Base-by-base conservation (phyloP, 192 early-diverging fungal genomes). In the Rhizoclosmatium globosum region DNA sequence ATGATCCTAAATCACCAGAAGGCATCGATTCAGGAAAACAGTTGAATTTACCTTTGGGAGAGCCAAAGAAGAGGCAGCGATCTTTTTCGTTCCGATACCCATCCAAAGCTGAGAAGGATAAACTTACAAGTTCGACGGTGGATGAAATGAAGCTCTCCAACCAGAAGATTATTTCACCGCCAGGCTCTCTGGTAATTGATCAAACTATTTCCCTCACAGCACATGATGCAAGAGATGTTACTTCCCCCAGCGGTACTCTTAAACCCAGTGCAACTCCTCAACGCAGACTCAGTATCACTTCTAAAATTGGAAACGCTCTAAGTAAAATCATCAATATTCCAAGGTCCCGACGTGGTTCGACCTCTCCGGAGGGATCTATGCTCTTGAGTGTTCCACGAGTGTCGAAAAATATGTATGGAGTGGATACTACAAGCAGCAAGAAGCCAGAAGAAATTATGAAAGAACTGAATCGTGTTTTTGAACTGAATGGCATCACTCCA, bases 351-450 rank as follows among this genome's bases (percentile, higher is more conserved):
- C 42, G 74, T 1, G 64, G 64, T 19, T 76, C 74, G 15, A 21
- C 47, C 4, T 71, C 70, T 71, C 70, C 70, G 53, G 70, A 71
- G 39, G 19, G n/a, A 6, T 65, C 61, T 50, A 15, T 41, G 11
- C 21, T 59, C 57, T 19, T 13, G 3, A 38, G 71, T 6, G 31
- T 7, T 11, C 82, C 82, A 13, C 77, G 82, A 3, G 67, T 76
- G 0, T 76, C 77, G 11, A 79, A 76, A 47, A 77, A 73, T 68
- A 82, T 84, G 15, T 84, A 80, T 69, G 71, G 74, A 6, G 84
- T 83, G 3, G 84, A 85, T 64, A 87, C 86, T 13, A 87, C 86
- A 2, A 86, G 84, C 47, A 84, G 76, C 43, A 82, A 83, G 64
- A 68, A 65, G 13, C 81, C 84, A 2, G 81, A 74, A 0, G 79